These are phyloP conservation scores for Musa itinerans DNA, from an alignment of 176 grass and related monocot species.

Conservation along the genomic window DNA sequence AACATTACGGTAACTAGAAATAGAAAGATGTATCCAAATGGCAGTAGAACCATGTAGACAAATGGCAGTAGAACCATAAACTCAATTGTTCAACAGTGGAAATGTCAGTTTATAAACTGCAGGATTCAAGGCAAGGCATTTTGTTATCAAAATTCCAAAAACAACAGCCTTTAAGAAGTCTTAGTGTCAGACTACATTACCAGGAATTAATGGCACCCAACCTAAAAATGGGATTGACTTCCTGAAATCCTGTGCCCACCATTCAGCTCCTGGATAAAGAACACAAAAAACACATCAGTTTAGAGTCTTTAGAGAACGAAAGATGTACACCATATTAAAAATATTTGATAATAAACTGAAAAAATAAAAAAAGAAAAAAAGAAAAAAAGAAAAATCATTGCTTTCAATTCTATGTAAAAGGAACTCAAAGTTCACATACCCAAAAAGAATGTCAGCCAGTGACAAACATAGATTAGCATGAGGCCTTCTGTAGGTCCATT, in stretches of 20 bases:
- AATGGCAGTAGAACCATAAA: neutral
- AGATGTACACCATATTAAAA: neutral
- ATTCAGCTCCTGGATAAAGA: conserved; percentile 69
- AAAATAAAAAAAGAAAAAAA: conserved; percentile 22
- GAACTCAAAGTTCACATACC: conserved; percentile 17
- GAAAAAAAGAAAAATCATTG: conserved; percentile 15
- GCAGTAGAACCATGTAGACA: too few species aligned
- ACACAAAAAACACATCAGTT: neutral
- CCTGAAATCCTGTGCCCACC: conserved; percentile 96
- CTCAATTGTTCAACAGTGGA: neutral
- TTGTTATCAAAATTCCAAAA: neutral
- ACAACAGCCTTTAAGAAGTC: neutral
- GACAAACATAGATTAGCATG: conserved; percentile 90
- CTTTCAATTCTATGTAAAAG: neutral
- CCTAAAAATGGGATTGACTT: conserved; percentile 71
- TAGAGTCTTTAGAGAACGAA: neutral
- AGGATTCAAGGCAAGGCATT: neutral
- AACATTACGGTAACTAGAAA: too few species aligned
- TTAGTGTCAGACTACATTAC: conserved; percentile 31
- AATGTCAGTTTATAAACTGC: neutral
- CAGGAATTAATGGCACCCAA: conserved; percentile 79
- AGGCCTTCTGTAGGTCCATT: conserved; percentile 98
- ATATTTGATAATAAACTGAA: neutral
- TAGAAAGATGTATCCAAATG: too few species aligned
- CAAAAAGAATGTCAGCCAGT: conserved; percentile 61